Base-by-base conservation (phyloP, 2,329 filamentous ascomycete genomes). In the Aureobasidium musti region DNA sequence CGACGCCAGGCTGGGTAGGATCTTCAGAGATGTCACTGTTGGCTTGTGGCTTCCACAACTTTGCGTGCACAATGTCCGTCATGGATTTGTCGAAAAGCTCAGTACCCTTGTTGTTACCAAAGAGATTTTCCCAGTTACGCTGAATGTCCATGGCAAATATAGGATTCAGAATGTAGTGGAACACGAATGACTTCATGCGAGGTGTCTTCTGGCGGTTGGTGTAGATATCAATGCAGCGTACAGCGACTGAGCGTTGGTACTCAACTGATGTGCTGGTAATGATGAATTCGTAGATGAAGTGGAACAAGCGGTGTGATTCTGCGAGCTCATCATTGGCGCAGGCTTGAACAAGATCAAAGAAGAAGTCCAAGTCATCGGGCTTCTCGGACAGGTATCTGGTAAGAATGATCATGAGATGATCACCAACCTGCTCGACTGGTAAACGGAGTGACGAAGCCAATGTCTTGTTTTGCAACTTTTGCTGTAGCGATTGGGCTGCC, bases 91-190 rank as follows among this genome's bases (percentile, higher is more conserved):
- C 93, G 79, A 98, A 90, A 23, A 99, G 81, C 67, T 88, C 89
- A 17, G 87, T 89, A 3, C 84, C 84, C 70, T 83, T 83, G 45
- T 84, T 47, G 81, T 79, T 68, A 81, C 82, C 77, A 67, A 82
- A 82, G 28, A 83, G 70, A 21, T 67, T 73, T 50, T 87, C 84
- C 84, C 91, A 95, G 67, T 90, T 89, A 28, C 89, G 87, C 86
- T 95, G 94, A 45, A 97, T 89, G 78, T 99, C 95, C 90, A 94
- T 97, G 3, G 94, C 93, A 65, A 99, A 86, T 45, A 98, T 96
- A 0, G 95, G 96, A 73, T 98, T 99, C 70, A 97, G 91, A 37
- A 99, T 85, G 76, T 97, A 89, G 75, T 92, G 92, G 74, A 99
- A 88, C 41, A 96, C 82, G 76, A 97, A 99, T 63, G 92, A 90